These are phyloP conservation scores for Heracleum sosnowskyi DNA, from an alignment of 129 eudicot species.

Conservation along the genomic window DNA sequence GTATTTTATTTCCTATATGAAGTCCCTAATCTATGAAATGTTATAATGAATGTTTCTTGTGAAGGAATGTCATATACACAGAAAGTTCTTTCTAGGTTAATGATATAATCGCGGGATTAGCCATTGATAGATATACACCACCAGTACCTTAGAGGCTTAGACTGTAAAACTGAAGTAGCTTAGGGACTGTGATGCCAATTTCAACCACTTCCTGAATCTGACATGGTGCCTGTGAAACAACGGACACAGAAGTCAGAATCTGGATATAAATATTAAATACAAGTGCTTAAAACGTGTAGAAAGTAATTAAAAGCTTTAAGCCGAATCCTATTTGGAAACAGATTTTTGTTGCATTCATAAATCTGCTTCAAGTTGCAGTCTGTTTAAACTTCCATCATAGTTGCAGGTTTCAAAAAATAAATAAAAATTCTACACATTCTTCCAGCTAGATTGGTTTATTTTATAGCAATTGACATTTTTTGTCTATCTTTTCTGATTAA, in stretches of 20 bases:
- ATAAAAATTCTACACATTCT: neutral
- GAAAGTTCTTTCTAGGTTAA: neutral
- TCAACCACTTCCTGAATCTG: constrained; percentile 2
- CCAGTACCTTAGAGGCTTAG: neutral
- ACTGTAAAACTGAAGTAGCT: neutral
- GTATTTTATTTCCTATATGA: constrained; percentile 24
- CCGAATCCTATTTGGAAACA: neutral
- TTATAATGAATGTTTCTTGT: neutral
- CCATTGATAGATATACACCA: neutral
- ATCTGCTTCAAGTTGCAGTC: neutral
- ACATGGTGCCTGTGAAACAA: neutral
- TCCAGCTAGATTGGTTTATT: neutral
- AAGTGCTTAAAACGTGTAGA: neutral
- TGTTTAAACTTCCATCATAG: neutral
- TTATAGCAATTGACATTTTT: neutral
- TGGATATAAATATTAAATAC: neutral
- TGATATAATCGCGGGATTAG: neutral
- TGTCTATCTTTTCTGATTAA: neutral
- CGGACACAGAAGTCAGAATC: neutral
- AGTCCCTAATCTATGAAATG: neutral
- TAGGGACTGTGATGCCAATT: constrained; percentile 1
- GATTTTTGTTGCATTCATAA: neutral
- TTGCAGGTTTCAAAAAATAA: neutral
- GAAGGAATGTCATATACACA: neutral
- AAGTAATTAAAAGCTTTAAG: neutral